These are phyloP conservation scores for Corinectria fuckeliana DNA, from an alignment of 2,329 filamentous ascomycete genomes.

Conservation along the genomic window DNA sequence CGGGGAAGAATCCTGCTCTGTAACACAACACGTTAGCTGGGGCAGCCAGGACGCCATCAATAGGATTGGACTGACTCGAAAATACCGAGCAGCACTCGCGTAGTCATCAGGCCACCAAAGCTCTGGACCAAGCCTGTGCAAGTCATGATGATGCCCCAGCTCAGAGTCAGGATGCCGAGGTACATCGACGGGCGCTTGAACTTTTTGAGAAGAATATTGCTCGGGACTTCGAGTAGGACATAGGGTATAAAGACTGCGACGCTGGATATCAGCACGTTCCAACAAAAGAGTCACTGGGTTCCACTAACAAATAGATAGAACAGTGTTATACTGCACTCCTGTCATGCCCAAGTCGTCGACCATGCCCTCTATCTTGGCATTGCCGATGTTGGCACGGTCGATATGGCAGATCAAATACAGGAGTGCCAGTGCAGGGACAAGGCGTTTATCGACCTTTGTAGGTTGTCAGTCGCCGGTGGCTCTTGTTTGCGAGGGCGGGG, in stretches of 20 bases:
- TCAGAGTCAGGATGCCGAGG: constrained; percentile 38
- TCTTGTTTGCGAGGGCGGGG: neutral
- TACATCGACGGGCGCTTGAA: constrained; percentile 35
- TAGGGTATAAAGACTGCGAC: constrained; percentile 31
- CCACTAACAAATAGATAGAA: constrained; percentile 66
- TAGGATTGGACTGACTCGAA: constrained; percentile 54
- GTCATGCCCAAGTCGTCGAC: constrained; percentile 54
- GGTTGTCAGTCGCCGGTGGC: neutral
- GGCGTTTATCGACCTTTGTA: constrained; percentile 43
- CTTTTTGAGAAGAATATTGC: constrained; percentile 38
- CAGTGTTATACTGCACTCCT: constrained; percentile 64
- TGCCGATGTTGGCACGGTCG: constrained; percentile 58
- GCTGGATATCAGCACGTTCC: neutral
- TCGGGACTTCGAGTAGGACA: constrained; percentile 34
- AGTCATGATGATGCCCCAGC: constrained; percentile 70
- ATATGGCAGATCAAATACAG: constrained; percentile 64
- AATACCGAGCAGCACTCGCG: constrained; percentile 70
- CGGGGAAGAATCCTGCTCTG: constrained; percentile 70
- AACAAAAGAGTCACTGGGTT: constrained; percentile 50
- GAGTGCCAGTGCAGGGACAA: constrained; percentile 58
- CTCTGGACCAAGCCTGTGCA: constrained; percentile 67
- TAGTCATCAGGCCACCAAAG: constrained; percentile 65
- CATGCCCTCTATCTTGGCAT: constrained; percentile 57
- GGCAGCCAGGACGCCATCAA: neutral
- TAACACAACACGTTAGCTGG: neutral